phyloP scores from a whole-genome alignment of 768 basidiomycete genomes.

The Cystofilobasidium bisporidii region DNA sequence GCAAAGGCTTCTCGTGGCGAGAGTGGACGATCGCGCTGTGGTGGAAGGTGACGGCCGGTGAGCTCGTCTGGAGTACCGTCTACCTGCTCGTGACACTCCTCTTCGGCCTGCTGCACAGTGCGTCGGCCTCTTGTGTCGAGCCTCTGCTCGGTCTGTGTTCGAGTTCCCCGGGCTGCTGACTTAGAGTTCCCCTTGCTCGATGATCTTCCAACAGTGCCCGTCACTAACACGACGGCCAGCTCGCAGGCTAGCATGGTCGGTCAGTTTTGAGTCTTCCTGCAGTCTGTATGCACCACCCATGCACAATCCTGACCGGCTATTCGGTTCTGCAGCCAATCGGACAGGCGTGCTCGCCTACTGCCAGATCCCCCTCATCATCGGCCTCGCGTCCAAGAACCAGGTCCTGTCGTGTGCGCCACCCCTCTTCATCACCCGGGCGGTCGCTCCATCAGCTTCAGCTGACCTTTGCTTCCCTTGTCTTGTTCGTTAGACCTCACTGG shows the following conservation, averaged over 20 bases:
- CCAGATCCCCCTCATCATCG: constrained; percentile 2
- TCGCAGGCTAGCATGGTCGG: neutral
- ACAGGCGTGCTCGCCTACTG: neutral
- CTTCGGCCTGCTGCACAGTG: neutral
- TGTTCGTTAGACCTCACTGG: neutral
- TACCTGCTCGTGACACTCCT: neutral
- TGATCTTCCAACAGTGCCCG: no score
- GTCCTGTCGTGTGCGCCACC: neutral
- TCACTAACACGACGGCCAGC: neutral
- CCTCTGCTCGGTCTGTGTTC: no score
- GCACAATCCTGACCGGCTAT: no score
- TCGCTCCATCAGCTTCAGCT: no score
- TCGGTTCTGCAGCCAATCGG: neutral
- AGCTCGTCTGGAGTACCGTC: neutral
- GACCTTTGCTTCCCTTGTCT: neutral
- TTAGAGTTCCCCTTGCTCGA: no score
- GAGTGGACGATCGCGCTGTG: neutral
- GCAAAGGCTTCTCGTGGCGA: neutral
- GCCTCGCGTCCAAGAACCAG: neutral
- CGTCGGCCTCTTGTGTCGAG: no score
- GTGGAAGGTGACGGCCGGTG: neutral
- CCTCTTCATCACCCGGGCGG: no score
- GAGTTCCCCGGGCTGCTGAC: no score
- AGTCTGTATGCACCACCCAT: no score
- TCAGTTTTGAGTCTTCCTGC: neutral